Percentiles rank a stretch among this genome's conserved stretches.
Evolutionary conservation across 1,139 yeast genomes (phyloP).

Genomic region (Hanseniaspora sp.): DNA sequence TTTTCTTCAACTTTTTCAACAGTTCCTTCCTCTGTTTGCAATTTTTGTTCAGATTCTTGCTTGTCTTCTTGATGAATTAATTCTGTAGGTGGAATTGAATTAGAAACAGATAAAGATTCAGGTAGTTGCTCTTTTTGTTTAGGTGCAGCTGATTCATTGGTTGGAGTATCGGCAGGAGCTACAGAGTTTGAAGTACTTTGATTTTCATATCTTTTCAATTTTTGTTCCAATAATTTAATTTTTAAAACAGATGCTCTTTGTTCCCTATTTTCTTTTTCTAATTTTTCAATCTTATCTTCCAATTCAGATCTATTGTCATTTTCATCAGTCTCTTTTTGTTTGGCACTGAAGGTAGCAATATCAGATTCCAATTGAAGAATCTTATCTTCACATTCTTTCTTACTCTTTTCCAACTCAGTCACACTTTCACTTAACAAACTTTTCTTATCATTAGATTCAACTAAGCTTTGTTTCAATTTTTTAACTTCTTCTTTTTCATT

Average conservation of each 20-base stretch:
- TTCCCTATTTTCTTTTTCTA: constrained; percentile 23
- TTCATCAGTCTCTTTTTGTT: background rate
- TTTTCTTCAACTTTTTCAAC: constrained; percentile 5
- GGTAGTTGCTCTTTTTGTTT: background rate
- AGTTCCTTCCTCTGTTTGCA: background rate
- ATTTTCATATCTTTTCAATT: constrained; percentile 16
- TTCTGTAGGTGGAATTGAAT: too few species aligned
- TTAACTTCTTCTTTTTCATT: constrained; percentile 28
- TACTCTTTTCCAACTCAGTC: background rate
- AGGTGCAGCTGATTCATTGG: background rate
- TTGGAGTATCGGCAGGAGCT: background rate
- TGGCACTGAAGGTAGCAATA: background rate
- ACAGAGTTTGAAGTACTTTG: background rate
- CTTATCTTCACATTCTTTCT: background rate
- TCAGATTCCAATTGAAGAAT: background rate
- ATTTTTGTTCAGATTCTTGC: too few species aligned
- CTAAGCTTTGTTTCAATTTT: constrained; percentile 26
- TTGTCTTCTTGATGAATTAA: background rate
- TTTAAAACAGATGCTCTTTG: constrained; percentile 21
- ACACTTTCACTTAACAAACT: background rate
- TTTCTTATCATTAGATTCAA: constrained; percentile 18
- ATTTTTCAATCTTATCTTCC: constrained; percentile 15
- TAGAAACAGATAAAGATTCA: too few species aligned
- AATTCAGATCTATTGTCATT: background rate
- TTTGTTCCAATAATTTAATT: constrained; percentile 24